Evolutionary conservation across 176 grass and related monocot genomes (phyloP).

Genomic region (Otatea glauca): DNA sequence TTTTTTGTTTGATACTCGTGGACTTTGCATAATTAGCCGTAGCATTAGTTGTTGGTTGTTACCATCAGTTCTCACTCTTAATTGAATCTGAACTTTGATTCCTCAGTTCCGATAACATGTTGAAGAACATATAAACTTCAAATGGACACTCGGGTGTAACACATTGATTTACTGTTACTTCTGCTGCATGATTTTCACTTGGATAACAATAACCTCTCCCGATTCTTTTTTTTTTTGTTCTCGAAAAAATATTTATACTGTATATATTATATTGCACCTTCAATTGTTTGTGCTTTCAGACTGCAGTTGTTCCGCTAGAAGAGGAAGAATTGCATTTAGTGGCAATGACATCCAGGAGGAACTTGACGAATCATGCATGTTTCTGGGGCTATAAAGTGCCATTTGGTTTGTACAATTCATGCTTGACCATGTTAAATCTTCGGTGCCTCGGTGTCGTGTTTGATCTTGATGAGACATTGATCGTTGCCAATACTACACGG

Average conservation of each 20-base stretch:
- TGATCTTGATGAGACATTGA: slow-evolving; percentile 96
- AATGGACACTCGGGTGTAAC: background rate
- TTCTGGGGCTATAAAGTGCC: slow-evolving; percentile 94
- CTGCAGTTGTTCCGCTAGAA: slow-evolving; percentile 78
- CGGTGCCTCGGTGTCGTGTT: slow-evolving; percentile 93
- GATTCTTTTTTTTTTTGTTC: background rate
- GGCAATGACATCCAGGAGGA: slow-evolving; percentile 81
- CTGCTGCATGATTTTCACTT: slow-evolving; percentile 8
- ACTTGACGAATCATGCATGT: slow-evolving; percentile 61
- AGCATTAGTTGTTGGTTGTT: background rate
- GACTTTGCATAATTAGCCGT: slow-evolving; percentile 12
- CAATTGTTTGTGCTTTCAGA: slow-evolving; percentile 60
- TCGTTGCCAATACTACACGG: slow-evolving; percentile 85
- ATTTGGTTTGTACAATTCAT: slow-evolving; percentile 76
- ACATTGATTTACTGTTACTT: slow-evolving; percentile 1
- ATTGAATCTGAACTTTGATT: slow-evolving; percentile 30
- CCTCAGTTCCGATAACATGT: background rate
- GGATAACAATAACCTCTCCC: background rate
- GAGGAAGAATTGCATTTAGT: slow-evolving; percentile 97
- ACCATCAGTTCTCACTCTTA: slow-evolving; percentile 21
- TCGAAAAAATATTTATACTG: slow-evolving; percentile 11
- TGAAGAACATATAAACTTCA: background rate
- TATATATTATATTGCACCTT: slow-evolving; percentile 11
- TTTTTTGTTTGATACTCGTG: slow-evolving; percentile 22
- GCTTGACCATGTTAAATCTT: slow-evolving; percentile 91